These are phyloP conservation scores for Typha latifolia DNA, from an alignment of 176 grass and related monocot species.

Conservation along the genomic window DNA sequence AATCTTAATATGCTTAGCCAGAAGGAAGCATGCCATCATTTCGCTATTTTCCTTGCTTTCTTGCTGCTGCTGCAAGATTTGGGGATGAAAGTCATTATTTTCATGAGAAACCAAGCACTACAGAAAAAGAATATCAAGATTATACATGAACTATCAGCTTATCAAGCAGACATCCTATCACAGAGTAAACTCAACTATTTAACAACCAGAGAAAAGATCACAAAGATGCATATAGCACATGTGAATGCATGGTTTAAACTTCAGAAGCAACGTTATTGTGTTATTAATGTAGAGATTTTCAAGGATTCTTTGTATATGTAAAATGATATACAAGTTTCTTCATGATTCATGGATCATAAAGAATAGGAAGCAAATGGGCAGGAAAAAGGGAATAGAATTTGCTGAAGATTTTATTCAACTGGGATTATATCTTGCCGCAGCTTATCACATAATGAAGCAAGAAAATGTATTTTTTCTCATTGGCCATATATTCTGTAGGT, in stretches of 20 bases:
- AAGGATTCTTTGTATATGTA: too few species aligned
- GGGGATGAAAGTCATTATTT: background rate
- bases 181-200: background rate
- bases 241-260: background rate
- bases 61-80: constrained; percentile 32
- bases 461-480: too few species aligned
- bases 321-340: too few species aligned
- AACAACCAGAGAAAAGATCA: background rate
- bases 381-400: too few species aligned
- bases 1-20: background rate
- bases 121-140: background rate
- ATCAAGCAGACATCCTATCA: background rate
- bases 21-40: background rate
- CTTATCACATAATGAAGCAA: too few species aligned
- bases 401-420: too few species aligned
- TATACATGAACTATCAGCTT: background rate
- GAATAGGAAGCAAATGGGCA: too few species aligned
- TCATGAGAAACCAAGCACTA: background rate
- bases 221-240: background rate
- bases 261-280: too few species aligned
- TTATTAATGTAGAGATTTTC: too few species aligned
- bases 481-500: too few species aligned
- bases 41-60: constrained; percentile 26
- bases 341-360: too few species aligned
- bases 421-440: too few species aligned